Evolutionary conservation across 148 eudicot genomes (phyloP).

Genomic region (Silene uniflora): DNA sequence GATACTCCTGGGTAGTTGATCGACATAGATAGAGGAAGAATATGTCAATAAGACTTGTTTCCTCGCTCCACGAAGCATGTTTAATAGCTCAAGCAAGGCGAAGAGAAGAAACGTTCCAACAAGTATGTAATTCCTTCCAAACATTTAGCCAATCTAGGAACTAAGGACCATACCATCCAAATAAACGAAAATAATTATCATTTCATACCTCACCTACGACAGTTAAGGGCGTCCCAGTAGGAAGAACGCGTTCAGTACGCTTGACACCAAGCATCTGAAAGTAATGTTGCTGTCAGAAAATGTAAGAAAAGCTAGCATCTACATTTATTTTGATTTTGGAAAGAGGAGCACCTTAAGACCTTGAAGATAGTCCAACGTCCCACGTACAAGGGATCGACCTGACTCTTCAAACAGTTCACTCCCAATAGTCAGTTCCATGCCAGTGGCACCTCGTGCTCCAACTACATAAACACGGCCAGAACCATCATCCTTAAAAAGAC

Average conservation of each 20-base stretch:
- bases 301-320: constrained; percentile 10
- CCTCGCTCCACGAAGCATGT: not conserved
- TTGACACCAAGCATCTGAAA: constrained; percentile 96
- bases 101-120: not conserved
- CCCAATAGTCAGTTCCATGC: constrained; percentile 79
- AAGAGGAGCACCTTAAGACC: constrained; percentile 69
- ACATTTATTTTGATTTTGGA: not conserved
- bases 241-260: constrained; percentile 92
- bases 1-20: not conserved
- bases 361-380: constrained; percentile 84
- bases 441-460: constrained; percentile 88
- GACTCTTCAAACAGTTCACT: constrained; percentile 97
- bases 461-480: constrained; percentile 72
- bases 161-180: not conserved
- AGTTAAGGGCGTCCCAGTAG: constrained; percentile 84
- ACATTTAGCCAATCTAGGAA: not conserved
- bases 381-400: constrained; percentile 80
- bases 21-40: not conserved
- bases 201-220: constrained; percentile 55
- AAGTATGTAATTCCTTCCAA: not conserved
- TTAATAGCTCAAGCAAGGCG: not conserved
- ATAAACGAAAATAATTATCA: not conserved
- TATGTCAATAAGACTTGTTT: not conserved
- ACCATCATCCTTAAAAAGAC: constrained; percentile 70
- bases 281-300: constrained; percentile 18